Evolutionary conservation across 2,329 filamentous ascomycete genomes (phyloP).

Genomic region (Rhynchosporium graminicola): DNA sequence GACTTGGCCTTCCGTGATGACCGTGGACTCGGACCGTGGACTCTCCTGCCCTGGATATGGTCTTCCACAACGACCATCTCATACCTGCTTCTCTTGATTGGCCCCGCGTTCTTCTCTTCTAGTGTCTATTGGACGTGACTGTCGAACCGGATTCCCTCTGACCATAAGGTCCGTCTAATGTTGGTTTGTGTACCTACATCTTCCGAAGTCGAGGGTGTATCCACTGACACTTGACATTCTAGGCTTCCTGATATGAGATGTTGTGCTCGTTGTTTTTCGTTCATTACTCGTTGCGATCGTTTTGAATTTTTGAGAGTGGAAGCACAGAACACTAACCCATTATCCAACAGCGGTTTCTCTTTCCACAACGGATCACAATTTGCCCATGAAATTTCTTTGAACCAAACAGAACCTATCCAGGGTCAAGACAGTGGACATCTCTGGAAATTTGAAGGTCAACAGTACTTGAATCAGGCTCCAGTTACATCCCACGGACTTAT

Average conservation of each 20-base stretch:
- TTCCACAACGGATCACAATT: conserved; percentile 31
- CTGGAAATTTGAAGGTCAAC: conserved; percentile 40
- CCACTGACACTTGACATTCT: conserved; percentile 15
- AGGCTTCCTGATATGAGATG: conserved; percentile 27
- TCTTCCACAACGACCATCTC: not conserved
- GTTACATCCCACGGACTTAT: conserved; percentile 31
- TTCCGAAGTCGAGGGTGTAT: conserved; percentile 6
- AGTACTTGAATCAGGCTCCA: conserved; percentile 39
- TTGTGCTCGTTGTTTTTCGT: conserved; percentile 26
- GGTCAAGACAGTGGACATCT: conserved; percentile 38
- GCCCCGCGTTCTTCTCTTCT: not conserved
- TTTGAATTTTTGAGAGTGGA: conserved; percentile 30
- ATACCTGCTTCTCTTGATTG: not conserved
- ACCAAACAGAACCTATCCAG: conserved; percentile 40
- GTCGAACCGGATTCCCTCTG: not conserved
- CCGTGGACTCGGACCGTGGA: not conserved
- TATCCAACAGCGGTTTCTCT: conserved; percentile 37
- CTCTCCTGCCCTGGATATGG: not conserved
- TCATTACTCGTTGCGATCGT: conserved; percentile 23
- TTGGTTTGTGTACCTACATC: conserved; percentile 32
- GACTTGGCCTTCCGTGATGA: not conserved
- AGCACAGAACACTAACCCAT: conserved; percentile 40
- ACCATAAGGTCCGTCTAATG: not conserved
- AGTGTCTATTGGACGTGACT: not conserved
- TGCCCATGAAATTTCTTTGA: conserved; percentile 38